Percentiles rank a stretch among this genome's conserved stretches.
Evolutionary conservation across 495 filamentous ascomycete species (phyloP).

Genomic region (Umbilicaria muhlenbergii): DNA sequence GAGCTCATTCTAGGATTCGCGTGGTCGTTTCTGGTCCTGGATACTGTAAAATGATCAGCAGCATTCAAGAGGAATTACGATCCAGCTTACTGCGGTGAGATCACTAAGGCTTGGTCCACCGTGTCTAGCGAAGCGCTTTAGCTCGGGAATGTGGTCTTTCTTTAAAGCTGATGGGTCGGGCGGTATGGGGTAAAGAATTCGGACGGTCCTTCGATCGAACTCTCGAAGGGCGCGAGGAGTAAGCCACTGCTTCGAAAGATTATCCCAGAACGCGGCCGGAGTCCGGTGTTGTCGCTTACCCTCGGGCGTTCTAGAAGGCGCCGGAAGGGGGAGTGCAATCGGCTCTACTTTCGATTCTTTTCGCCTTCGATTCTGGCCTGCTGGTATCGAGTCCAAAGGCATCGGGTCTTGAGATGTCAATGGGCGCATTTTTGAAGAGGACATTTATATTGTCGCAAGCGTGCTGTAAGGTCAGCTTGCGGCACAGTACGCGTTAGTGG

Average conservation of each 20-base stretch:
- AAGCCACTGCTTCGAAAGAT: slow-evolving; percentile 5
- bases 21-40: background rate
- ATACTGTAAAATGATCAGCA: background rate
- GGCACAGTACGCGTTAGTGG: too few relatives aligned
- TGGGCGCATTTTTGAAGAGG: too few relatives aligned
- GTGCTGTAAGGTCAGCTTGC: too few relatives aligned
- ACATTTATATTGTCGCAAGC: too few relatives aligned
- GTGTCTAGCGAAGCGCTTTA: slow-evolving; percentile 10
- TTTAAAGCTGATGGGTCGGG: background rate
- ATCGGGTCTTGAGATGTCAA: too few relatives aligned
- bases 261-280: background rate
- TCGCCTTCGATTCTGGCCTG: too few relatives aligned
- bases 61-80: background rate
- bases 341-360: too few relatives aligned
- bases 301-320: too few relatives aligned
- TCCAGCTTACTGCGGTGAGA: slow-evolving; percentile 9
- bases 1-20: slow-evolving; percentile 2
- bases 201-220: slow-evolving; percentile 12
- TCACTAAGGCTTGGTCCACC: slow-evolving; percentile 12
- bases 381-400: too few relatives aligned
- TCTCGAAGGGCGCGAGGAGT: slow-evolving; percentile 8
- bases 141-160: background rate
- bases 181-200: too few relatives aligned
- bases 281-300: too few relatives aligned
- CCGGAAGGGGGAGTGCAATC: too few relatives aligned